A percentile compares a stretch with the other conserved stretches of the same genome.
These are phyloP conservation scores for Aechmea fasciata DNA, from an alignment of 176 grass and related monocot genomes.

Conservation along the genomic window DNA sequence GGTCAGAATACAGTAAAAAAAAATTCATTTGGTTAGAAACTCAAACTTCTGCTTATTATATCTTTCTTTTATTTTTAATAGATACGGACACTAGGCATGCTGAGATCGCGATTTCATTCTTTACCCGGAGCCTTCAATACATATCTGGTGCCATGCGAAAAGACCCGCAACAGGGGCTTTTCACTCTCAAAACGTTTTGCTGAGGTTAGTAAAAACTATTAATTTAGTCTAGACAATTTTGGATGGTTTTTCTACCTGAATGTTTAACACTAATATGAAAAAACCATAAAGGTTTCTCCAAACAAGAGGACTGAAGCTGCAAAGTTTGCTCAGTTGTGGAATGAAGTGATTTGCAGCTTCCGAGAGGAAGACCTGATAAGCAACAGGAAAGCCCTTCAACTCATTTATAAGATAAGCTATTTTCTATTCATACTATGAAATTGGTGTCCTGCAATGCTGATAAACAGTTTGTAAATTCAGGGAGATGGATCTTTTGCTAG, in stretches of 20 bases:
- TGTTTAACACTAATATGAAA: slow-evolving; percentile 23
- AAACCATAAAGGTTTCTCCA: slow-evolving; percentile 57
- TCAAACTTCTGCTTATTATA: not conserved
- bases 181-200: slow-evolving; percentile 74
- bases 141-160: slow-evolving; percentile 77
- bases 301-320: slow-evolving; percentile 99
- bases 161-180: slow-evolving; percentile 53
- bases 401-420: slow-evolving; percentile 5
- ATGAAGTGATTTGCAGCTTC: slow-evolving; percentile 91
- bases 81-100: slow-evolving; percentile 90
- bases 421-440: not conserved
- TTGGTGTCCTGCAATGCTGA: not conserved
- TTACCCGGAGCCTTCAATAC: slow-evolving; percentile 95
- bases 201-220: slow-evolving; percentile 52
- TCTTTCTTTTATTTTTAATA: slow-evolving; percentile 22
- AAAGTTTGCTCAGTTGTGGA: slow-evolving; percentile 98
- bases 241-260: not conserved
- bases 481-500: slow-evolving; percentile 88
- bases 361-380: slow-evolving; percentile 95
- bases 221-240: not conserved
- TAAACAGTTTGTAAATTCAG: slow-evolving; percentile 31
- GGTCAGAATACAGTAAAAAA: too few species aligned
- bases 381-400: slow-evolving; percentile 54
- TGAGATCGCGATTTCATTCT: slow-evolving; percentile 92
- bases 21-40: not conserved